Conservation (phyloP, 805 yeast species). For the Candida nitratophila region DNA sequence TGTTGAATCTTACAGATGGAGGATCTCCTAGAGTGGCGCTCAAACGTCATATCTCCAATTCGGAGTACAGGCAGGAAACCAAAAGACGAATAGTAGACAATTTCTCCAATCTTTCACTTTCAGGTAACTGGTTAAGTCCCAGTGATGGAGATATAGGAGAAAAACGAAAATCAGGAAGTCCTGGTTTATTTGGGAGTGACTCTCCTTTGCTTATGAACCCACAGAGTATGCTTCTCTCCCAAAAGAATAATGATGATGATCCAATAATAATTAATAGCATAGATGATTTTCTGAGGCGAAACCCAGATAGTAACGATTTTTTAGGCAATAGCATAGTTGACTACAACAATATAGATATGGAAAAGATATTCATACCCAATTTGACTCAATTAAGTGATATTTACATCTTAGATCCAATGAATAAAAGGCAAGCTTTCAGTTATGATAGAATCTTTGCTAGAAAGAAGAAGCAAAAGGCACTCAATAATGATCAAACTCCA, state of each 20-base stretch:
- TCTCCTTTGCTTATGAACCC: neutral
- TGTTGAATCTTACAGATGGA: neutral
- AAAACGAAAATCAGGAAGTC: neutral
- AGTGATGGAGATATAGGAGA: neutral
- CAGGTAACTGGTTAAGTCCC: constrained; percentile 5
- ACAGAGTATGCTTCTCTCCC: neutral
- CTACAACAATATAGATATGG: constrained; percentile 2
- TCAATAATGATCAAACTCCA: neutral
- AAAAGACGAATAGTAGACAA: constrained; percentile 8
- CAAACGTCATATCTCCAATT: neutral
- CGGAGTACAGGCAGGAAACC: constrained; percentile 2
- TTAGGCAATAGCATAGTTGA: neutral
- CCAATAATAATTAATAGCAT: constrained; percentile 15
- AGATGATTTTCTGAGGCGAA: constrained; percentile 18
- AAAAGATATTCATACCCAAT: constrained; percentile 8
- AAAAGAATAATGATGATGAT: constrained; percentile 2
- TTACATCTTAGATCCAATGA: constrained; percentile 3
- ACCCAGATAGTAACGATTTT: constrained; percentile 10
- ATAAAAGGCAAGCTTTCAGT: constrained; percentile 3
- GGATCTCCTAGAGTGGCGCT: neutral
- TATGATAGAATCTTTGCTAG: constrained; percentile 2
- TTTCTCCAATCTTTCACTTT: constrained; percentile 6
- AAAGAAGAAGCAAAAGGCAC: neutral
- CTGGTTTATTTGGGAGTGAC: constrained; percentile 1
- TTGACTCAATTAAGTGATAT: constrained; percentile 9